A percentile compares a stretch with the other conserved stretches of the same genome.
phyloP scores from a whole-genome alignment of 2,329 filamentous ascomycete species.

The Colletotrichum sansevieriae region DNA sequence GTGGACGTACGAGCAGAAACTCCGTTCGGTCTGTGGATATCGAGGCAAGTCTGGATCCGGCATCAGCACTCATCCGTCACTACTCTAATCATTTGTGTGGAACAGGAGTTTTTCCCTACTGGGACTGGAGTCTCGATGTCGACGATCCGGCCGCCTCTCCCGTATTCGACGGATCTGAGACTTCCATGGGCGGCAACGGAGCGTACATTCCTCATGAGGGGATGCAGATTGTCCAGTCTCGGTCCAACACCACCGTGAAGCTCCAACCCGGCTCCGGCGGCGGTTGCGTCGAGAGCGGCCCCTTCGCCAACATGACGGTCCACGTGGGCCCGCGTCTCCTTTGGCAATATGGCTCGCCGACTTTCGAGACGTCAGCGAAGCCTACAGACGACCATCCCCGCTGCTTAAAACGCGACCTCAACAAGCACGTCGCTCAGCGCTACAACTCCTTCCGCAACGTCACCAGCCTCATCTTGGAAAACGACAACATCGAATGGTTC shows the following conservation, averaged over 20 bases:
- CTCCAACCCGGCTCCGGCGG: conserved; percentile 63
- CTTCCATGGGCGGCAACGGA: conserved; percentile 55
- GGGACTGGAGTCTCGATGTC: conserved; percentile 43
- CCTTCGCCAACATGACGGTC: conserved; percentile 55
- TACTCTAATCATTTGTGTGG: background rate
- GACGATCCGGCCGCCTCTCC: conserved; percentile 48
- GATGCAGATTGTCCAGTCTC: conserved; percentile 26
- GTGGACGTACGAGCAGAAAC: conserved; percentile 43
- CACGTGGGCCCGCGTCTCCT: conserved; percentile 52
- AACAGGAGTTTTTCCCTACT: conserved; percentile 40
- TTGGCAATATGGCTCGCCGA: conserved; percentile 35
- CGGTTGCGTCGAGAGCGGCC: conserved; percentile 55
- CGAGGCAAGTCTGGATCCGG: conserved; percentile 39
- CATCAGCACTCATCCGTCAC: too few relatives aligned
- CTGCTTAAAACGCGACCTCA: conserved; percentile 56
- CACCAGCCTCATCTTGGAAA: conserved; percentile 49
- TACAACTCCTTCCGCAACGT: conserved; percentile 43
- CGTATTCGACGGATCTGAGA: conserved; percentile 56
- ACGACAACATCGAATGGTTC: conserved; percentile 46
- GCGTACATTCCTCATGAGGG: conserved; percentile 47
- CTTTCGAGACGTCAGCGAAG: conserved; percentile 36
- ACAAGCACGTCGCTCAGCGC: conserved; percentile 42
- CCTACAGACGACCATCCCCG: conserved; percentile 55
- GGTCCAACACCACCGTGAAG: conserved; percentile 43
- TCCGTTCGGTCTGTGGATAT: conserved; percentile 45